Base-by-base conservation (phyloP, 345 rosid genomes). In the Triadica sebifera region DNA sequence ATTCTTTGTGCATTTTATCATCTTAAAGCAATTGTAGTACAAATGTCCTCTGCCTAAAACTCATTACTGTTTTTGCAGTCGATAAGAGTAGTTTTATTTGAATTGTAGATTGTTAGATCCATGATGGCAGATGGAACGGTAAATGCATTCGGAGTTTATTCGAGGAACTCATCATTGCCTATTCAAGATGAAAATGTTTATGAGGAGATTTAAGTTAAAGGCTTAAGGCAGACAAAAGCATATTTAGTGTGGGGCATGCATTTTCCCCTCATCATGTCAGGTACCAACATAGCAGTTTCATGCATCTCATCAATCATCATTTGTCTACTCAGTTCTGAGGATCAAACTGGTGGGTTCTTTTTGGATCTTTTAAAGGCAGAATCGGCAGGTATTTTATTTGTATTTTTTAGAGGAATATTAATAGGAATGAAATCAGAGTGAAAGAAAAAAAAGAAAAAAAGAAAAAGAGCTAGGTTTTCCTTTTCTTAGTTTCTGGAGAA, bases 71-170 rank as follows among this genome's bases (percentile, higher is more conserved):
- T 55, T 55, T 55, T 17, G 34, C 34, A 29, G 34, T 29, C 34
- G 34, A 29, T 29, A 29, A 29, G 2, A 29, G 34, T 29, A 29
- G 34, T 29, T 58, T 22, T 58, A 7, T 22, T 65, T 68, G 22
- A 8, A 39, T 63, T 80, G 82, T 89, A 93, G 98, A 81, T 63
- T 55, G 95, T 91, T 46, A 82, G 91, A 51, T 75, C 86, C 24
- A 77, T 46, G 83, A 89, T 93, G 85, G 67, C 70, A 20, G 95
- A 91, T 46, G 93, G 88, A 82, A 80, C 75, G 8, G 86, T 82
- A 58, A 86, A 75, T 67, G 62, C 72, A 53, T 81, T 82, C 41
- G 74, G 88, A 66, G 81, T 83, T 11, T 76, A 52, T 71, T 53
- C 69, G 24, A 84, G 79, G 66, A 85, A 78, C 75, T 73, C 75